Percentiles rank a stretch among this genome's conserved stretches.
phyloP scores from a whole-genome alignment of 768 basidiomycete species.

The Exsudoporus frostii region DNA sequence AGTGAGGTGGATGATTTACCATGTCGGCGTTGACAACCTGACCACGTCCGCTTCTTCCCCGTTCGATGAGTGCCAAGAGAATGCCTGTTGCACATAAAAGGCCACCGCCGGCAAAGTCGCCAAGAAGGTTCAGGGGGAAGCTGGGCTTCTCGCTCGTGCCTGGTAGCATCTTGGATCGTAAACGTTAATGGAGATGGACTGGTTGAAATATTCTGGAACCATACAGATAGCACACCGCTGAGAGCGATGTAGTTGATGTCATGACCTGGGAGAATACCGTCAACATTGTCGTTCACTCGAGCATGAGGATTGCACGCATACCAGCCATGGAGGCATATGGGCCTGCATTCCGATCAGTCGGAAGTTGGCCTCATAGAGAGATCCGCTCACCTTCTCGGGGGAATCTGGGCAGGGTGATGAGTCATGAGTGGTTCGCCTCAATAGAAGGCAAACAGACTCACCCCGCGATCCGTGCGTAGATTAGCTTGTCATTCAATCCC shows the following conservation, averaged over 20 bases:
- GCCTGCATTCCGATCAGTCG: slow-evolving; percentile 40
- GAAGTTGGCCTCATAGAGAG: neutral
- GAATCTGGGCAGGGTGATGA: slow-evolving; percentile 40
- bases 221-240: slow-evolving; percentile 68
- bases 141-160: slow-evolving; percentile 58
- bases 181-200: neutral
- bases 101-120: slow-evolving; percentile 83
- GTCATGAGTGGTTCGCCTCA: neutral
- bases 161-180: slow-evolving; percentile 55
- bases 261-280: slow-evolving; percentile 49
- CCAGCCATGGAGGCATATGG: slow-evolving; percentile 76
- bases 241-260: slow-evolving; percentile 84
- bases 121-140: slow-evolving; percentile 74
- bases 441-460: slow-evolving; percentile 33
- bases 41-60: slow-evolving; percentile 60
- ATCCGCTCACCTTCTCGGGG: slow-evolving; percentile 50
- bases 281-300: neutral
- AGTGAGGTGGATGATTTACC: slow-evolving; percentile 39
- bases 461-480: slow-evolving; percentile 78
- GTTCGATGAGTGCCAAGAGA: slow-evolving; percentile 70
- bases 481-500: slow-evolving; percentile 59
- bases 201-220: slow-evolving; percentile 1
- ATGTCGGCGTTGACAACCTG: slow-evolving; percentile 77
- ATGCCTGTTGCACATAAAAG: slow-evolving; percentile 69
- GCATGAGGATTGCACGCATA: slow-evolving; percentile 26